Evolutionary conservation across 495 filamentous ascomycete genomes (phyloP).

Genomic region (Echria macrotheca): DNA sequence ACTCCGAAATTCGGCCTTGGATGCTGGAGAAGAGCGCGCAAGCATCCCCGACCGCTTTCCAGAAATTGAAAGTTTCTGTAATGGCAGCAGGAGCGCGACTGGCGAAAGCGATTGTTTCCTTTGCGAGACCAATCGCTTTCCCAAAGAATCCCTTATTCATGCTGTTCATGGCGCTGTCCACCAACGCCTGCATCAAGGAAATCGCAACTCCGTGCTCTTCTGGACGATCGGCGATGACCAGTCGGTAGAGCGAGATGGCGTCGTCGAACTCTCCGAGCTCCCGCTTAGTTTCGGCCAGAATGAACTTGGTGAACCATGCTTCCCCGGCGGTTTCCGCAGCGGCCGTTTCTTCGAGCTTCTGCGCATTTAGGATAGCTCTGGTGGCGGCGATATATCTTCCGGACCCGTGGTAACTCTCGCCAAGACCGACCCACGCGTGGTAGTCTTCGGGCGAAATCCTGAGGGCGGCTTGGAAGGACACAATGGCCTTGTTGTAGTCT

Average conservation of each 20-base stretch:
- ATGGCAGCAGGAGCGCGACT: constrained; percentile 29
- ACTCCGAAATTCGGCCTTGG: constrained; percentile 52
- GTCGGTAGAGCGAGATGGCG: constrained; percentile 67
- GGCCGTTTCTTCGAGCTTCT: constrained; percentile 56
- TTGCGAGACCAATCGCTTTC: constrained; percentile 63
- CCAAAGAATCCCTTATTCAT: constrained; percentile 80
- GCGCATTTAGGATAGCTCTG: constrained; percentile 82
- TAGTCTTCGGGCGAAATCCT: constrained; percentile 79
- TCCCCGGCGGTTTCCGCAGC: constrained; percentile 44
- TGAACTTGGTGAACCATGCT: constrained; percentile 91
- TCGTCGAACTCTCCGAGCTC: constrained; percentile 86
- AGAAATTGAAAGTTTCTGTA: constrained; percentile 80
- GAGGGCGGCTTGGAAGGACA: constrained; percentile 88
- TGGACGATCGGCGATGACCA: constrained; percentile 59
- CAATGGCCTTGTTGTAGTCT: constrained; percentile 78
- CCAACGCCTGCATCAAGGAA: constrained; percentile 77
- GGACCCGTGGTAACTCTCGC: constrained; percentile 92
- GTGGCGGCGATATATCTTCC: constrained; percentile 86
- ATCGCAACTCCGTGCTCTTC: constrained; percentile 81
- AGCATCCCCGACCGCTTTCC: constrained; percentile 90
- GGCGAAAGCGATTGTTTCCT: constrained; percentile 31
- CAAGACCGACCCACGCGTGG: constrained; percentile 91
- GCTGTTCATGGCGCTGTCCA: constrained; percentile 72
- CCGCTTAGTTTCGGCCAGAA: constrained; percentile 91
- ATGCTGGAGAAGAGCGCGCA: constrained; percentile 77